Percentiles rank a stretch among this genome's conserved stretches.
These are phyloP conservation scores for Teunomyces kruisii DNA, from an alignment of 805 yeast species.

Conservation along the genomic window DNA sequence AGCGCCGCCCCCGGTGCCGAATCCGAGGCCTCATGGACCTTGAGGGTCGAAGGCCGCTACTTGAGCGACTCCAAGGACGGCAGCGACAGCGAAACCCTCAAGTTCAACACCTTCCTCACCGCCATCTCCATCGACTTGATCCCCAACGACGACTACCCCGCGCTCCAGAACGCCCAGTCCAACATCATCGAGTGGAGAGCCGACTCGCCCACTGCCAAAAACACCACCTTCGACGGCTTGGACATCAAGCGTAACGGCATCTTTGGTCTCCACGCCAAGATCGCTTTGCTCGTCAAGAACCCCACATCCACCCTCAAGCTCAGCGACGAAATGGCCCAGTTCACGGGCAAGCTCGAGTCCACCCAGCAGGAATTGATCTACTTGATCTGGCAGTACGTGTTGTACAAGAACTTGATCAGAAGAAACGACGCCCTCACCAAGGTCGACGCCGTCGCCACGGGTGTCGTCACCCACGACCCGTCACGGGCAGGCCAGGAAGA, in stretches of 20 bases:
- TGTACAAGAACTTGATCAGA: conserved; percentile 57
- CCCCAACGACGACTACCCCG: conserved; percentile 40
- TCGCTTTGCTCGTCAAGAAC: conserved; percentile 60
- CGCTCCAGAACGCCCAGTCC: conserved; percentile 27
- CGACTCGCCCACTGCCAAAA: conserved; percentile 37
- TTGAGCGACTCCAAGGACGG: conserved; percentile 53
- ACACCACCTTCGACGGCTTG: conserved; percentile 71
- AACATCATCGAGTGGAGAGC: conserved; percentile 89
- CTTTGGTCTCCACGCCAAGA: conserved; percentile 54
- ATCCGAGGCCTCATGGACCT: conserved; percentile 68
- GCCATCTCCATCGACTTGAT: conserved; percentile 80
- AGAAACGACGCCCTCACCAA: conserved; percentile 27
- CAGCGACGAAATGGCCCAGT: conserved; percentile 60
- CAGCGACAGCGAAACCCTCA: conserved; percentile 28
- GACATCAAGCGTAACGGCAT: conserved; percentile 81
- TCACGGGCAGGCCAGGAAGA: conserved; percentile 18
- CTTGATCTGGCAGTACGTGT: conserved; percentile 75
- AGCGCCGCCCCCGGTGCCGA: neutral
- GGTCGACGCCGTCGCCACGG: conserved; percentile 40
- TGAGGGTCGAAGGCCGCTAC: conserved; percentile 84
- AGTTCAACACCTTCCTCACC: conserved; percentile 77
- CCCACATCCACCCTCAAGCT: conserved; percentile 66
- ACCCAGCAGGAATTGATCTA: conserved; percentile 85
- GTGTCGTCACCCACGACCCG: neutral
- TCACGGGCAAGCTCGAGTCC: conserved; percentile 75